These are phyloP conservation scores for Suillus placidus DNA, from an alignment of 768 basidiomycete genomes.

Conservation along the genomic window DNA sequence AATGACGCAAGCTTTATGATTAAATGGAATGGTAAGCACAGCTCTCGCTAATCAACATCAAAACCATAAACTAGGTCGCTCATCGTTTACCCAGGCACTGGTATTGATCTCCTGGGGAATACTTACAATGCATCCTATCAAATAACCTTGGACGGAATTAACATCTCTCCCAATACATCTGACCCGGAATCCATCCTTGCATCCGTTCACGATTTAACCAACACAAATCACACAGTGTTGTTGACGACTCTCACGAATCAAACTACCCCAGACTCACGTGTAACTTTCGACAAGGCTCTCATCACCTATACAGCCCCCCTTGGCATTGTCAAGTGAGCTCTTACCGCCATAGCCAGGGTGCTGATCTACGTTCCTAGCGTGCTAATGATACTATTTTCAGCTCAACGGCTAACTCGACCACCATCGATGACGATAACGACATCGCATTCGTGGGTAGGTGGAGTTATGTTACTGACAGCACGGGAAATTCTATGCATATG, in stretches of 20 bases:
- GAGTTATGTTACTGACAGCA: constrained; percentile 42
- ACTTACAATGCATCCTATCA: constrained; percentile 46
- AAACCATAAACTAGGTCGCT: not conserved
- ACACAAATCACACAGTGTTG: constrained; percentile 56
- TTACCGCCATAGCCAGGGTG: not conserved
- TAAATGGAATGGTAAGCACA: constrained; percentile 60
- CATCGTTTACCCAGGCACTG: constrained; percentile 52
- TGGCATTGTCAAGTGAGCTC: constrained; percentile 38
- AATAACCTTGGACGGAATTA: constrained; percentile 54
- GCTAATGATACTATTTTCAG: constrained; percentile 32
- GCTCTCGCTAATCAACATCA: constrained; percentile 6
- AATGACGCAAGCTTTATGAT: constrained; percentile 60
- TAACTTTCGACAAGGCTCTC: constrained; percentile 62
- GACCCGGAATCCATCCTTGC: constrained; percentile 47
- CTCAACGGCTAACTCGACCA: constrained; percentile 37
- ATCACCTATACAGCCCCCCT: constrained; percentile 44
- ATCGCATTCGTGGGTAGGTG: constrained; percentile 61
- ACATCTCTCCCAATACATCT: constrained; percentile 27
- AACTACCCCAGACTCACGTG: constrained; percentile 37
- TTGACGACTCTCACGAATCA: constrained; percentile 49
- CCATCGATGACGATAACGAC: constrained; percentile 44
- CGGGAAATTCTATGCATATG: constrained; percentile 33
- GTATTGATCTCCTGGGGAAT: constrained; percentile 61
- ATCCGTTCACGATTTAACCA: constrained; percentile 46
- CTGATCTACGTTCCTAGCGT: constrained; percentile 12